These are phyloP conservation scores for Cladorrhinum sp. DNA, from an alignment of 2,329 filamentous ascomycete genomes.

Conservation along the genomic window DNA sequence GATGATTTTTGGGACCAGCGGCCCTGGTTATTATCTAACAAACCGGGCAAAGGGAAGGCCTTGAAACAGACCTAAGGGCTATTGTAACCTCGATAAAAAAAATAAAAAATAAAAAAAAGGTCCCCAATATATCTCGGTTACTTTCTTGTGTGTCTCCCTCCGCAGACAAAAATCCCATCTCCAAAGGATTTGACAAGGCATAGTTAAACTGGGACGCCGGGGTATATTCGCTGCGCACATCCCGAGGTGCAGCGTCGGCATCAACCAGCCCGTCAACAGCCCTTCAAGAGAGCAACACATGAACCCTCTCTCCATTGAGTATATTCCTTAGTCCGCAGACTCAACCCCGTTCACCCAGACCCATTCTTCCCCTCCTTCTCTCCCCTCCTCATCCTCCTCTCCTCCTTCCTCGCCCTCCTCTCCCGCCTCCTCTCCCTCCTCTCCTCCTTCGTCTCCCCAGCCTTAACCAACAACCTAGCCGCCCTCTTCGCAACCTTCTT, in stretches of 20 bases:
- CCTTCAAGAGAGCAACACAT: background rate
- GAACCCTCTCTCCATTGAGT: background rate
- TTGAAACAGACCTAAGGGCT: slow-evolving; percentile 52
- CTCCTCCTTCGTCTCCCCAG: slow-evolving; percentile 43
- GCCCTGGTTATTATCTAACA: slow-evolving; percentile 79
- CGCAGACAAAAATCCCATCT: too few relatives aligned
- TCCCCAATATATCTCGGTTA: too few relatives aligned
- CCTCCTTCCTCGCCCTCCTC: slow-evolving; percentile 42
- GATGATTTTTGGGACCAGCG: slow-evolving; percentile 89
- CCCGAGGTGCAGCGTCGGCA: background rate
- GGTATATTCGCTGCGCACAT: background rate
- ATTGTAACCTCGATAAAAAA: too few relatives aligned
- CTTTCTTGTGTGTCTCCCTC: too few relatives aligned
- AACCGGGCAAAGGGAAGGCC: slow-evolving; percentile 67
- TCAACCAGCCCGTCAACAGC: background rate
- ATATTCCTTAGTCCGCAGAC: slow-evolving; percentile 5
- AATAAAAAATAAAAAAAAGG: too few relatives aligned
- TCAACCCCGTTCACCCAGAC: slow-evolving; percentile 15
- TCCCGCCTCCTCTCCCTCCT: slow-evolving; percentile 47
- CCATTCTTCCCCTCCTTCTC: background rate
- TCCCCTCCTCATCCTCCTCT: slow-evolving; percentile 32
- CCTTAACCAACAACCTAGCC: slow-evolving; percentile 32
- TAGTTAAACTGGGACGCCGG: background rate
- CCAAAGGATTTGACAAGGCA: too few relatives aligned
- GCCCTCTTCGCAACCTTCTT: slow-evolving; percentile 35